These are phyloP conservation scores for Pyrenochaeta sp. DNA, from an alignment of 2,329 filamentous ascomycete species.

Conservation along the genomic window DNA sequence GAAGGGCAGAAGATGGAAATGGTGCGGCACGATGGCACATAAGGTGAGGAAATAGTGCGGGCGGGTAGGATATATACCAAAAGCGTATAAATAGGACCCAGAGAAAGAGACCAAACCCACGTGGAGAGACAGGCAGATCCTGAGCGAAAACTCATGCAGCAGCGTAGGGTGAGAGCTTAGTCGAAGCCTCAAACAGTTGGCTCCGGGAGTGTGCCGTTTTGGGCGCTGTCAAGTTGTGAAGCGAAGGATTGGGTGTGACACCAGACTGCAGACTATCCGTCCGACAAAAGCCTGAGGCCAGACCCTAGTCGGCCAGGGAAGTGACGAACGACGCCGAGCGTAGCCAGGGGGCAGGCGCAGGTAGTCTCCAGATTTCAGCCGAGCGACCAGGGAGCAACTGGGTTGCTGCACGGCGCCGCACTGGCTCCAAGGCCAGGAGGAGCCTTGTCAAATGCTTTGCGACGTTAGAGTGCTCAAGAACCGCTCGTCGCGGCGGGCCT, in stretches of 20 bases:
- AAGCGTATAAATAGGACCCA: constrained; percentile 37
- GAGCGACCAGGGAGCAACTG: constrained; percentile 35
- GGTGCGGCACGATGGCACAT: constrained; percentile 17
- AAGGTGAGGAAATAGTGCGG: constrained; percentile 27
- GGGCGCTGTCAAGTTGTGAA: constrained; percentile 49
- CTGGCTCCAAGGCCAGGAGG: constrained; percentile 31
- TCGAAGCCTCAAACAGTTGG: constrained; percentile 49
- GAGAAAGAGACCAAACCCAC: constrained; percentile 43
- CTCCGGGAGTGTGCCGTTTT: constrained; percentile 49
- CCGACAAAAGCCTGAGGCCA: constrained; percentile 36
- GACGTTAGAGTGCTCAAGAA: constrained; percentile 31
- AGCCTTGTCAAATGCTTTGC: constrained; percentile 36
- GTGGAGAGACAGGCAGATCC: constrained; percentile 46
- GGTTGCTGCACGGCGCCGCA: constrained; percentile 40
- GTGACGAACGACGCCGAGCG: constrained; percentile 38
- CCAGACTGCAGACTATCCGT: constrained; percentile 38
- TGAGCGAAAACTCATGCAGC: constrained; percentile 44
- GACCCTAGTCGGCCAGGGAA: constrained; percentile 36
- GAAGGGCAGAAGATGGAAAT: too few species aligned
- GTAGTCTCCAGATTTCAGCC: constrained; percentile 36
- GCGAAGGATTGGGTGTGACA: constrained; percentile 46
- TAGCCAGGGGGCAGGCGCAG: constrained; percentile 31
- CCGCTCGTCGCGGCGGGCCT: constrained; percentile 21
- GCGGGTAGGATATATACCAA: constrained; percentile 36
- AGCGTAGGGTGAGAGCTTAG: constrained; percentile 43